These are phyloP conservation scores for Ustilago shanxiensis DNA, from an alignment of 1,284 basidiomycete species.

Conservation along the genomic window DNA sequence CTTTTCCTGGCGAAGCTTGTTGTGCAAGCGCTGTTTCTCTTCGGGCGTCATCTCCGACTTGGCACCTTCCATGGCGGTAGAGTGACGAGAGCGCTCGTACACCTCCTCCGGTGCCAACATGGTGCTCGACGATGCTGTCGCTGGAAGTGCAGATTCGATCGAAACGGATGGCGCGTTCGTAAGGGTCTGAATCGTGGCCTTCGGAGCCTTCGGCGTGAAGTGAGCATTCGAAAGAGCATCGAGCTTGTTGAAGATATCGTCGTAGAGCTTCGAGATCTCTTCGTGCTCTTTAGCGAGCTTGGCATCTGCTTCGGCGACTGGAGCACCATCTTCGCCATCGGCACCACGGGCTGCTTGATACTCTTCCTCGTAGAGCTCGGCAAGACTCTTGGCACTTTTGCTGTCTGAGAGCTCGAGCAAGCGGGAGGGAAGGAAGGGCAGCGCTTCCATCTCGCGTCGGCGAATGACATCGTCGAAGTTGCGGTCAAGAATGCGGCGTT, in stretches of 20 bases:
- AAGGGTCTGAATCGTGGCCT: constrained; percentile 86
- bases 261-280: constrained; percentile 85
- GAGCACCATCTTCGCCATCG: constrained; percentile 70
- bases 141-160: constrained; percentile 90
- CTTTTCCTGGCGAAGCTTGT: constrained; percentile 74
- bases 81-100: constrained; percentile 71
- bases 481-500: constrained; percentile 84
- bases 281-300: constrained; percentile 90
- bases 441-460: constrained; percentile 79
- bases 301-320: constrained; percentile 83
- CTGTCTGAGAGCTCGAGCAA: constrained; percentile 90
- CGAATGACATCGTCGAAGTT: constrained; percentile 93
- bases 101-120: constrained; percentile 96
- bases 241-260: constrained; percentile 86
- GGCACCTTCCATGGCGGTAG: constrained; percentile 62
- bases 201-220: constrained; percentile 94
- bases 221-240: constrained; percentile 95
- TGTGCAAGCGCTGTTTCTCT: constrained; percentile 77
- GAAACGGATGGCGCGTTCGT: constrained; percentile 86
- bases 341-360: constrained; percentile 78
- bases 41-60: constrained; percentile 85
- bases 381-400: constrained; percentile 79
- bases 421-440: constrained; percentile 84
- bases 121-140: constrained; percentile 79
- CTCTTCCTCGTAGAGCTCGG: constrained; percentile 96